Percentiles rank a stretch among this genome's conserved stretches.
phyloP scores from a whole-genome alignment of 768 basidiomycete species.

The Hypholoma sublateritium region DNA sequence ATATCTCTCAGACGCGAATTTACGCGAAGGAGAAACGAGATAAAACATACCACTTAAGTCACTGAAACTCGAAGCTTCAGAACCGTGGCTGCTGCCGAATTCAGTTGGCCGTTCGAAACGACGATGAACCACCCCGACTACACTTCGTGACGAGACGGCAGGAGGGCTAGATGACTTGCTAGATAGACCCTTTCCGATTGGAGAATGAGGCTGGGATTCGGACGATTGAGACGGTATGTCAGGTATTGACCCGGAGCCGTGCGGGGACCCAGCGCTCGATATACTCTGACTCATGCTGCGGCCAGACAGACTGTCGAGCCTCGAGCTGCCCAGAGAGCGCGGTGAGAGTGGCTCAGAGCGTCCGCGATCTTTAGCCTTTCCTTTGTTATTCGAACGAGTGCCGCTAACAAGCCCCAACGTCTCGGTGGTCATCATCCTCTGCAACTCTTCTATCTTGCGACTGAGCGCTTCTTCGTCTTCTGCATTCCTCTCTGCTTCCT shows the following conservation, averaged over 20 bases:
- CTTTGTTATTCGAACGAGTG: slow-evolving; percentile 34
- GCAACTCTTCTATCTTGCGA: slow-evolving; percentile 66
- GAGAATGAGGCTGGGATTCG: slow-evolving; percentile 54
- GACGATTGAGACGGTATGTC: slow-evolving; percentile 76
- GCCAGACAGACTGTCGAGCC: slow-evolving; percentile 42
- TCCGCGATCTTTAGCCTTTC: slow-evolving; percentile 45
- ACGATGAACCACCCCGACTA: slow-evolving; percentile 49
- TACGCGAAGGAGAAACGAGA: not conserved
- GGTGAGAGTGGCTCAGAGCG: slow-evolving; percentile 36
- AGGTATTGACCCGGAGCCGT: slow-evolving; percentile 77
- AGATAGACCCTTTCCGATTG: slow-evolving; percentile 50
- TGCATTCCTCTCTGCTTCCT: slow-evolving; percentile 64
- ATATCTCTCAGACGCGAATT: slow-evolving; percentile 3
- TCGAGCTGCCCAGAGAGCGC: slow-evolving; percentile 28
- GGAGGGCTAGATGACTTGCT: slow-evolving; percentile 66
- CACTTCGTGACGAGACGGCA: slow-evolving; percentile 53
- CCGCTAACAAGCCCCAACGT: slow-evolving; percentile 65
- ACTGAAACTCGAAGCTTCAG: slow-evolving; percentile 81
- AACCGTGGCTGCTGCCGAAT: slow-evolving; percentile 63
- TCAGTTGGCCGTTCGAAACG: slow-evolving; percentile 48
- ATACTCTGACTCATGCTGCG: slow-evolving; percentile 64
- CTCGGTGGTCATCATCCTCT: slow-evolving; percentile 74
- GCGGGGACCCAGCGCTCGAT: slow-evolving; percentile 72
- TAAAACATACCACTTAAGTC: slow-evolving; percentile 72
- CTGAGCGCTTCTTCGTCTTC: slow-evolving; percentile 71